Evolutionary conservation across 352 stramenopile genomes (phyloP).

Genomic region (Globisporangium yorkense): DNA sequence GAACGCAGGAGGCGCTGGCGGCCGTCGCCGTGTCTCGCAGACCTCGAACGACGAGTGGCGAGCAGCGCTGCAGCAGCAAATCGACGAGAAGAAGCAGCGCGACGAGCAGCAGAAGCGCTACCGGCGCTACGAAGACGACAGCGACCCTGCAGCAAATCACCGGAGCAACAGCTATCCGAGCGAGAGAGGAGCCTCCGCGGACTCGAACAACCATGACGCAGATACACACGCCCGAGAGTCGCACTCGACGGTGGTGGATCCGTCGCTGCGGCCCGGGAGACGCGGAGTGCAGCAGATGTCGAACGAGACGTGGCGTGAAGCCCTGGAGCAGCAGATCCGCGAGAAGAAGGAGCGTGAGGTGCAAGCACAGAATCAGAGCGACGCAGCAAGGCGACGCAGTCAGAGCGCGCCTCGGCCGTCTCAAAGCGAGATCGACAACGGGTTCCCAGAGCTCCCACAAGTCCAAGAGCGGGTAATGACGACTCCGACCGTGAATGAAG

Average conservation of each 20-base stretch:
- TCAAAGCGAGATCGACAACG: background rate
- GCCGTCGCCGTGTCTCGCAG: conserved; percentile 20
- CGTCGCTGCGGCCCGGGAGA: conserved; percentile 10
- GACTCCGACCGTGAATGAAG: conserved; percentile 1
- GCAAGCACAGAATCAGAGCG: background rate
- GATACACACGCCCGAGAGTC: background rate
- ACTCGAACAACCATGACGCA: conserved; percentile 2
- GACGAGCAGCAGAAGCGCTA: conserved; percentile 12
- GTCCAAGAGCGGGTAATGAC: conserved; percentile 9
- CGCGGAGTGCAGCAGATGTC: conserved; percentile 34
- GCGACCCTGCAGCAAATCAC: background rate
- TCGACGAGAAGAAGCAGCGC: conserved; percentile 25
- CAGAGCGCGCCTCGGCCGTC: conserved; percentile 14
- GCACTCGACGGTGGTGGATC: background rate
- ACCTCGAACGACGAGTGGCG: conserved; percentile 31
- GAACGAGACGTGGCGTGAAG: conserved; percentile 31
- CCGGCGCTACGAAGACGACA: background rate
- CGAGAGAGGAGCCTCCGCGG: background rate
- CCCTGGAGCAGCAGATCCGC: conserved; percentile 44
- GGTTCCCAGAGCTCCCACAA: background rate
- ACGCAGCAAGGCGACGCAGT: background rate
- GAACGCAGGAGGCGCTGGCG: background rate
- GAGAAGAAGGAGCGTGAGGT: conserved; percentile 27
- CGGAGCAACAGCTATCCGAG: background rate
- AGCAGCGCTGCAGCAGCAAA: conserved; percentile 26